Conservation (phyloP, 2,329 filamentous ascomycete species). For the Claviceps monticola region DNA sequence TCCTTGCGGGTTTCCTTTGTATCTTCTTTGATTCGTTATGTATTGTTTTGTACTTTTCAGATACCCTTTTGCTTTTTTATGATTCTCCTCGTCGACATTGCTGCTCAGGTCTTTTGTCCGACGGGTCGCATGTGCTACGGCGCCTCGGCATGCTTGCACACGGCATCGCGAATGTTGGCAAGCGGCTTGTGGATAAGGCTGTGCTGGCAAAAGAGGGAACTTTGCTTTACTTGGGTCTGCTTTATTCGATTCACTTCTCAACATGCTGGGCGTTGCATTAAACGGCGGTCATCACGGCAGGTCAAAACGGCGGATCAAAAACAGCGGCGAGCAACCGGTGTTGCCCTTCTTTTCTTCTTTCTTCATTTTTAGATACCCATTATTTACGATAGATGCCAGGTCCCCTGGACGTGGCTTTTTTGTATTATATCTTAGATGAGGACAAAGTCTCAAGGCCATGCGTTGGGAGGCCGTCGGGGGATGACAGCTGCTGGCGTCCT, state of each 20-base stretch:
- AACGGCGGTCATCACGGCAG: background rate
- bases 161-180: background rate
- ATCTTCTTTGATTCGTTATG: background rate
- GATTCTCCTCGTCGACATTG: background rate
- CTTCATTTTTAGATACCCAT: background rate
- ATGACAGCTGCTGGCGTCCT: too few relatives aligned
- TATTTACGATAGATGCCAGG: background rate
- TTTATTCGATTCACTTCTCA: background rate
- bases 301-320: background rate
- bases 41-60: background rate
- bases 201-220: background rate
- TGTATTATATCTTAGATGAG: too few relatives aligned
- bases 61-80: background rate
- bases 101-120: background rate
- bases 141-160: background rate
- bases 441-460: too few relatives aligned
- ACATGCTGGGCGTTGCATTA: background rate
- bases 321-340: background rate
- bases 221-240: background rate
- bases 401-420: background rate
- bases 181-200: background rate
- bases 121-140: background rate
- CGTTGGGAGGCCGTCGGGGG: too few relatives aligned
- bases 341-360: background rate
- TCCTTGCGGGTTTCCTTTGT: conserved; percentile 8